Evolutionary conservation across 176 grass and related monocot species (phyloP).

Genomic region (Triticum aestivum): IWGSC_CS_RefSeq_v2.1 NC_057803.1:742050034-742050533

Average conservation of each 20-base stretch:
- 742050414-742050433: slow-evolving; percentile 37
- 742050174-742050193: background rate
- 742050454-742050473: background rate
- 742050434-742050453: background rate
- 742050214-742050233: background rate
- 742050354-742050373: slow-evolving; percentile 88
- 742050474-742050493: background rate
- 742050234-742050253: background rate
- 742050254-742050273: background rate
- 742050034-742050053: background rate
- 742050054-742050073: background rate
- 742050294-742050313: slow-evolving; percentile 56
- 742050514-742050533: background rate
- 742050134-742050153: background rate
- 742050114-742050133: background rate
- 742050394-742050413: slow-evolving; percentile 93
- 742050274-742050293: background rate
- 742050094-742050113: background rate
- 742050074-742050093: background rate
- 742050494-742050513: background rate
- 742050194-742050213: background rate
- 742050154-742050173: background rate
- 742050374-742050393: slow-evolving; percentile 78
- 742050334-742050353: slow-evolving; percentile 95
- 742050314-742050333: slow-evolving; percentile 90